Conservation (phyloP, 2,329 filamentous ascomycete genomes). For the Berkeleyomyces basicola region DNA sequence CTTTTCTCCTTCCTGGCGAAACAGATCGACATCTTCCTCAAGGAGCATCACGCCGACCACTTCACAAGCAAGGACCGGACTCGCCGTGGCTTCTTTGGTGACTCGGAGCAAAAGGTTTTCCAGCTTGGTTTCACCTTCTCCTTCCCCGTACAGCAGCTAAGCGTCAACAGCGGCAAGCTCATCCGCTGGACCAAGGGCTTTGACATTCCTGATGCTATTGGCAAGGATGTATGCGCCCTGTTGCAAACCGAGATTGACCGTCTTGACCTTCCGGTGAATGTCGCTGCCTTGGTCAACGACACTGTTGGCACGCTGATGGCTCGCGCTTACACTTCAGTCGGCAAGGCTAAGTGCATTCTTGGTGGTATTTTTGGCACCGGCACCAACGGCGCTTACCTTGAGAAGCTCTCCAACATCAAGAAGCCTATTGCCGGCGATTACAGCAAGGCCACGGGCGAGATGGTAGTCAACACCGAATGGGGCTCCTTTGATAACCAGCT, state of each 20-base stretch:
- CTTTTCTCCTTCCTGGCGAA: slow-evolving; percentile 86
- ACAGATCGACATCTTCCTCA: slow-evolving; percentile 79
- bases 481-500: slow-evolving; percentile 94
- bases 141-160: slow-evolving; percentile 85
- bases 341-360: slow-evolving; percentile 72
- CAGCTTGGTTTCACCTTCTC: slow-evolving; percentile 97
- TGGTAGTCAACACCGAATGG: slow-evolving; percentile 98
- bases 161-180: slow-evolving; percentile 86
- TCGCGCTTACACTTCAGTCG: slow-evolving; percentile 81
- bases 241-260: slow-evolving; percentile 81
- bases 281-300: slow-evolving; percentile 94
- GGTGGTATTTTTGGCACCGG: slow-evolving; percentile 96
- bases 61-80: slow-evolving; percentile 34
- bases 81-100: slow-evolving; percentile 42
- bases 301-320: slow-evolving; percentile 97
- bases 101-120: slow-evolving; percentile 55
- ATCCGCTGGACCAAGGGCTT: slow-evolving; percentile 99
- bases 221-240: slow-evolving; percentile 84
- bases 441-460: slow-evolving; percentile 69
- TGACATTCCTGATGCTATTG: slow-evolving; percentile 85
- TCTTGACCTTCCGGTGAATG: slow-evolving; percentile 72
- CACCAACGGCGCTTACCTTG: slow-evolving; percentile 93
- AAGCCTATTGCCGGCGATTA: slow-evolving; percentile 58
- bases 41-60: slow-evolving; percentile 73
- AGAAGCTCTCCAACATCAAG: slow-evolving; percentile 72